Evolutionary conservation across 441 rosid genomes (phyloP).

Genomic region (Corymbia citriodora): DNA sequence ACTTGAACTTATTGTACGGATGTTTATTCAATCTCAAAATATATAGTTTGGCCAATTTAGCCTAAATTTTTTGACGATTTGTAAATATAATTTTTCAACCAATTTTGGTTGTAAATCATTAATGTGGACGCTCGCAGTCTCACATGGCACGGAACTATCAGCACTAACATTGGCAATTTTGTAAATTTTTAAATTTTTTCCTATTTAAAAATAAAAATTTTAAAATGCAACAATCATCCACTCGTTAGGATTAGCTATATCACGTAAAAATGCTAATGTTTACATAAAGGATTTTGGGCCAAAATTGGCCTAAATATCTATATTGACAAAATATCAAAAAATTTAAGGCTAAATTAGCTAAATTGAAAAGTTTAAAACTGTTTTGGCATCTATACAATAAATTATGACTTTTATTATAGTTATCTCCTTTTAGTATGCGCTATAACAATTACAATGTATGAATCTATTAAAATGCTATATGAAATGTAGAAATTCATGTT

Average conservation of each 20-base stretch:
- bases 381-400: neutral
- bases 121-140: accelerated
- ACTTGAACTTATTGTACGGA: accelerated
- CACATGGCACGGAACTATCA: accelerated
- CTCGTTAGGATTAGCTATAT: too few relatives aligned
- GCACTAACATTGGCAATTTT: too few relatives aligned
- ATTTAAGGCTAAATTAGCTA: accelerated
- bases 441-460: neutral
- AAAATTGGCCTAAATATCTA: neutral
- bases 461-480: neutral
- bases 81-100: accelerated
- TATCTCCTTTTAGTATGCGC: neutral
- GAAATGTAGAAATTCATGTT: neutral
- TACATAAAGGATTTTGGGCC: accelerated
- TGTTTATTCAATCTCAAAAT: accelerated
- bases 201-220: too few relatives aligned
- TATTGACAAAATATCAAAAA: accelerated
- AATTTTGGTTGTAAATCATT: neutral
- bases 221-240: neutral
- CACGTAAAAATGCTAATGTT: too few relatives aligned
- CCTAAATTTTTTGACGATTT: accelerated
- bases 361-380: accelerated
- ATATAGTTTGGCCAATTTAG: neutral
- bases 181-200: too few relatives aligned
- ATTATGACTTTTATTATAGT: neutral